Conservation (phyloP, 495 filamentous ascomycete species). For the Halenospora varia region DNA sequence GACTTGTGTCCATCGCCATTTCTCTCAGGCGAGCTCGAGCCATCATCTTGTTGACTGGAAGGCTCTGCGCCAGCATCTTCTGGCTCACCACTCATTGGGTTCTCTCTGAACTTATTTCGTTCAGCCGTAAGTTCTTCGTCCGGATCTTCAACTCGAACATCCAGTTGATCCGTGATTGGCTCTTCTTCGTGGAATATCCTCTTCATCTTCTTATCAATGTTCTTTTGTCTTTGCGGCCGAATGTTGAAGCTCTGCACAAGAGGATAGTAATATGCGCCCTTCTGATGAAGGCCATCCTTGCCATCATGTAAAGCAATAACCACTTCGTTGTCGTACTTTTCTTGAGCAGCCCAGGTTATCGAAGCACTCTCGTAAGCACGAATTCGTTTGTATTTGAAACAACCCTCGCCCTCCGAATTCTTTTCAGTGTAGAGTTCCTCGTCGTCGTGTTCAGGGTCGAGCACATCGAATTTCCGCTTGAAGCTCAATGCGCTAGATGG, state of each 20-base stretch:
- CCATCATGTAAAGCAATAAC: conserved; percentile 46
- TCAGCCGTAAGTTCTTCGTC: conserved; percentile 4
- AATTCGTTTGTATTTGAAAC: conserved; percentile 70
- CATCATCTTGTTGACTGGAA: background rate
- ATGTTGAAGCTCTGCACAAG: conserved; percentile 63
- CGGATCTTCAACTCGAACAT: conserved; percentile 20
- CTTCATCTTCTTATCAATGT: conserved; percentile 34
- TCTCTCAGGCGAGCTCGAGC: background rate
- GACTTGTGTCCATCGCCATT: background rate
- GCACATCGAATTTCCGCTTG: conserved; percentile 66
- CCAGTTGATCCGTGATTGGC: conserved; percentile 22
- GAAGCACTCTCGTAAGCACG: conserved; percentile 80
- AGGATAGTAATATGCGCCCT: conserved; percentile 87
- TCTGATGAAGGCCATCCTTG: conserved; percentile 45
- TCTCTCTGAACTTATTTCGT: conserved; percentile 20
- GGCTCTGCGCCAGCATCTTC: conserved; percentile 6
- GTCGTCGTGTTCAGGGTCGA: conserved; percentile 65
- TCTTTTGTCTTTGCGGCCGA: conserved; percentile 51
- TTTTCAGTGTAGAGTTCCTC: conserved; percentile 60
- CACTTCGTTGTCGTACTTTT: conserved; percentile 54
- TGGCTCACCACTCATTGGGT: conserved; percentile 7
- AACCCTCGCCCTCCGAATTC: conserved; percentile 37
- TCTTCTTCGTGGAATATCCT: conserved; percentile 3
- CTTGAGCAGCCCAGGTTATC: conserved; percentile 63
- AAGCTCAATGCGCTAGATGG: conserved; percentile 53